A percentile compares a stretch with the other conserved stretches of the same genome.
phyloP scores from a whole-genome alignment of 1,284 basidiomycete genomes.

The Cystobasidium sp. region DNA sequence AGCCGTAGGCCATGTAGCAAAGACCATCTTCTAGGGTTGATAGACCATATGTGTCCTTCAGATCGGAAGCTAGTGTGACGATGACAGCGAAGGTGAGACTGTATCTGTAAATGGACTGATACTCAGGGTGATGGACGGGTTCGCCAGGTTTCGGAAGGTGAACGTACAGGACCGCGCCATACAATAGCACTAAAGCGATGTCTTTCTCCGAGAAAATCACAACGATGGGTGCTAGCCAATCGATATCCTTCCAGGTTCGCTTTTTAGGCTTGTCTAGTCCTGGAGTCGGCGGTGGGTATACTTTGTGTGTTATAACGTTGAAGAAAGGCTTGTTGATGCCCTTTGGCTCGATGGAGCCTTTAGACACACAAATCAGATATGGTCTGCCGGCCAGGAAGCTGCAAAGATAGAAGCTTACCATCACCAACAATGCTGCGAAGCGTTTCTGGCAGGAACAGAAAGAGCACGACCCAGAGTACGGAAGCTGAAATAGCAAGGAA shows the following conservation, averaged over 20 bases:
- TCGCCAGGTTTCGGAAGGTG: neutral
- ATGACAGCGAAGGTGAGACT: conserved; percentile 34
- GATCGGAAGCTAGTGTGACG: conserved; percentile 44
- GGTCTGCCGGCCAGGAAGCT: no score
- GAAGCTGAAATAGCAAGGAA: conserved; percentile 70
- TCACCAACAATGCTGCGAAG: conserved; percentile 60
- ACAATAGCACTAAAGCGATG: conserved; percentile 45
- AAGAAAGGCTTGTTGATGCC: conserved; percentile 20
- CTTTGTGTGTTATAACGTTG: conserved; percentile 12
- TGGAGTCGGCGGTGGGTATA: neutral
- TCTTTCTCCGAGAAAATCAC: conserved; percentile 51
- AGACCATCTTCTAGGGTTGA: conserved; percentile 61
- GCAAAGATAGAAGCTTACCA: conserved; percentile 48
- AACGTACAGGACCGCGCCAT: conserved; percentile 3
- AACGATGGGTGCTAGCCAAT: conserved; percentile 46
- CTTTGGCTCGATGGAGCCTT: conserved; percentile 21
- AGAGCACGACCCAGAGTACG: conserved; percentile 60
- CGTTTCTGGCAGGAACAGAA: conserved; percentile 68
- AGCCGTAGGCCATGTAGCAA: conserved; percentile 70
- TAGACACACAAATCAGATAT: conserved; percentile 3
- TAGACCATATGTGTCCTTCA: conserved; percentile 46
- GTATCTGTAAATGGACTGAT: neutral
- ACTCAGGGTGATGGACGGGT: neutral
- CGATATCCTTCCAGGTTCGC: conserved; percentile 48
- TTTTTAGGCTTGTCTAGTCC: conserved; percentile 38